Percentiles rank a stretch among this genome's conserved stretches.
Evolutionary conservation across 192 early-diverging fungal species (phyloP).

Genomic region (Spinellus fusiger): DNA sequence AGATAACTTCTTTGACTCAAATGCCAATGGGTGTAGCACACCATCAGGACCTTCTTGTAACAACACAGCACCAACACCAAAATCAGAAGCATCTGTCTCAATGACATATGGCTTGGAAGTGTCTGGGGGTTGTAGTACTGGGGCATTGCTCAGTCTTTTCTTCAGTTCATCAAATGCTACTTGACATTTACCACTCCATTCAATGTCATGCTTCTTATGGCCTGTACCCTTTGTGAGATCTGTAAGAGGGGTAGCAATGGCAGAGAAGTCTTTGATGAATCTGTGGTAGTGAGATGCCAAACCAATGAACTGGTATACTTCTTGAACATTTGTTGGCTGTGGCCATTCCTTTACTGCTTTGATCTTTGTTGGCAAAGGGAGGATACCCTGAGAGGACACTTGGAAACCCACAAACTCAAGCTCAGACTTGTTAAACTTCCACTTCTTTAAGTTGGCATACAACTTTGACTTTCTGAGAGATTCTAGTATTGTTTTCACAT

Average conservation of each 20-base stretch:
- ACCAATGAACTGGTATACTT: slow-evolving; percentile 14
- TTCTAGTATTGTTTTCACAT: slow-evolving; percentile 8
- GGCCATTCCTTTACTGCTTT: slow-evolving; percentile 15
- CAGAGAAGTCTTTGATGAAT: slow-evolving; percentile 15
- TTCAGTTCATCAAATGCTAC: neutral
- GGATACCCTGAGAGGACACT: slow-evolving; percentile 18
- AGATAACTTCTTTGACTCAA: slow-evolving; percentile 27
- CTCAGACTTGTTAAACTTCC: neutral
- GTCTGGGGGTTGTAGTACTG: neutral
- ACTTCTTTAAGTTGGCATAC: slow-evolving; percentile 7
- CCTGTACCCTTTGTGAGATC: neutral
- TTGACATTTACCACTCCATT: slow-evolving; percentile 3
- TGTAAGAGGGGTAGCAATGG: slow-evolving; percentile 15
- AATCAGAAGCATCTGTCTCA: no score
- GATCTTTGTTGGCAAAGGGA: slow-evolving; percentile 17
- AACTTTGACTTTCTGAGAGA: slow-evolving; percentile 6
- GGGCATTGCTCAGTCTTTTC: neutral
- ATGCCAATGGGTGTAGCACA: slow-evolving; percentile 25
- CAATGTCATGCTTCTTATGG: neutral
- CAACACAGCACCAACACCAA: no score
- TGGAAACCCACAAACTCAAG: slow-evolving; percentile 22
- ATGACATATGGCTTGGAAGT: neutral
- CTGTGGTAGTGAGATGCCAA: slow-evolving; percentile 13
- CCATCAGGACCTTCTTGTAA: neutral
- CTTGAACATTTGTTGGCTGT: neutral